Conservation (phyloP, 108 stramenopile species). For the Thalassiosira profunda region DNA sequence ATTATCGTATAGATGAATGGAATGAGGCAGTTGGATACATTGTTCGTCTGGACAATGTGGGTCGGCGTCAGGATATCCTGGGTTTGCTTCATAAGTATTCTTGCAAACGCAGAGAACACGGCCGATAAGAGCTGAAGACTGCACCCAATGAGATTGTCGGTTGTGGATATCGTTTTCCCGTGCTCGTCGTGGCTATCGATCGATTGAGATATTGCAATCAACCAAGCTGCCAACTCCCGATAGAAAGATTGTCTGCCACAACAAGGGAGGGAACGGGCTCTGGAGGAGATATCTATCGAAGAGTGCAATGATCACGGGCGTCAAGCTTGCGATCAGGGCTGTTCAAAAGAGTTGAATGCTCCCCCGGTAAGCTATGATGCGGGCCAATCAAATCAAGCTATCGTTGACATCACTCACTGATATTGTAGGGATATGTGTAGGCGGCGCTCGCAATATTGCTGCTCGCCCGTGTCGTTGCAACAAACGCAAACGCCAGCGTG, state of each 20-base stretch:
- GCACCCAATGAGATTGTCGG: constrained; percentile 18
- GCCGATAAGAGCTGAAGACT: constrained; percentile 7
- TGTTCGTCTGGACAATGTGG: constrained; percentile 27
- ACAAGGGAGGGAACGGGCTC: constrained; percentile 8
- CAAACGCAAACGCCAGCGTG: constrained; percentile 13
- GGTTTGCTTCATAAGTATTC: constrained; percentile 17
- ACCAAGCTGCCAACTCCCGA: constrained; percentile 8
- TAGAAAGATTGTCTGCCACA: constrained; percentile 9
- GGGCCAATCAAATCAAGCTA: background rate
- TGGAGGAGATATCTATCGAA: constrained; percentile 17
- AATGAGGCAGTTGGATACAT: constrained; percentile 19
- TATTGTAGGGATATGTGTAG: constrained; percentile 25
- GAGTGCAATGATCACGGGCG: constrained; percentile 11
- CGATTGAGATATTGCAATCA: constrained; percentile 25
- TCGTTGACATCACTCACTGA: constrained; percentile 34
- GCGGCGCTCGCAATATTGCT: constrained; percentile 21
- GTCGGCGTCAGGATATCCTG: constrained; percentile 17
- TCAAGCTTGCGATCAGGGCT: constrained; percentile 21
- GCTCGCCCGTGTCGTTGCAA: constrained; percentile 14
- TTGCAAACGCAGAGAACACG: constrained; percentile 1
- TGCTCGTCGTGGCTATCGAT: background rate
- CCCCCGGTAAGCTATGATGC: background rate
- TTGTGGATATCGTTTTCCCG: background rate
- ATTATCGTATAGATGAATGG: constrained; percentile 13
- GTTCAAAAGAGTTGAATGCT: background rate